phyloP scores from a whole-genome alignment of 306 rosid genomes.

The Benincasa hispida region DNA sequence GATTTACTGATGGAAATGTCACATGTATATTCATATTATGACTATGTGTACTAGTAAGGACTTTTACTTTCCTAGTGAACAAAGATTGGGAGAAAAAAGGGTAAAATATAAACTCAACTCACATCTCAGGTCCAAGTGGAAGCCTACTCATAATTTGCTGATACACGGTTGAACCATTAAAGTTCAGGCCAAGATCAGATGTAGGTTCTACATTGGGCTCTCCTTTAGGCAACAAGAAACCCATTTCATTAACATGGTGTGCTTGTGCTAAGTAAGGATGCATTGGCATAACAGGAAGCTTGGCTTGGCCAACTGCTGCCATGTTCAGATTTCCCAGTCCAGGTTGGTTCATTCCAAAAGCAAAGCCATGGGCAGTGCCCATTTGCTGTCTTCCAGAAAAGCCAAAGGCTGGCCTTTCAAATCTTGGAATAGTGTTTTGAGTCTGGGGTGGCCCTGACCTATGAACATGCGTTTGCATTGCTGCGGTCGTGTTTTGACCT shows the following conservation, averaged over 20 bases:
- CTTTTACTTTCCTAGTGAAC: constrained; percentile 8
- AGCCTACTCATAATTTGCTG: constrained; percentile 77
- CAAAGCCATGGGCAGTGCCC: constrained; percentile 44
- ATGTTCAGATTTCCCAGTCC: constrained; percentile 46
- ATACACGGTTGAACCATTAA: constrained; percentile 54
- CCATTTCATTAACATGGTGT: constrained; percentile 38
- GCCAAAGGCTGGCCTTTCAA: constrained; percentile 49
- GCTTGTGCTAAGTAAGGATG: constrained; percentile 56
- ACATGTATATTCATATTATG: constrained; percentile 6
- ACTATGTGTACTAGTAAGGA: background rate
- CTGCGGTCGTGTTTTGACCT: constrained; percentile 31
- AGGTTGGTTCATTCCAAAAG: constrained; percentile 65
- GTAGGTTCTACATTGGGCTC: constrained; percentile 63
- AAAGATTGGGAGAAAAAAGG: constrained; percentile 16
- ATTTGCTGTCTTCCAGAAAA: constrained; percentile 57
- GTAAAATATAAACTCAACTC: constrained; percentile 16
- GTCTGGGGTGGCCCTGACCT: constrained; percentile 59
- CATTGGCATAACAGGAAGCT: constrained; percentile 45
- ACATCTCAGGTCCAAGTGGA: constrained; percentile 89
- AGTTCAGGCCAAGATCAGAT: constrained; percentile 44
- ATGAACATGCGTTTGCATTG: constrained; percentile 33
- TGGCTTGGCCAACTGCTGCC: constrained; percentile 45
- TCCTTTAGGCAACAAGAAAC: constrained; percentile 71
- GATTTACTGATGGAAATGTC: background rate
- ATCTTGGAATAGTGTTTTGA: constrained; percentile 46